Conservation (phyloP, 1,139 yeast species). For the Zygosaccharomyces sapae region DNA sequence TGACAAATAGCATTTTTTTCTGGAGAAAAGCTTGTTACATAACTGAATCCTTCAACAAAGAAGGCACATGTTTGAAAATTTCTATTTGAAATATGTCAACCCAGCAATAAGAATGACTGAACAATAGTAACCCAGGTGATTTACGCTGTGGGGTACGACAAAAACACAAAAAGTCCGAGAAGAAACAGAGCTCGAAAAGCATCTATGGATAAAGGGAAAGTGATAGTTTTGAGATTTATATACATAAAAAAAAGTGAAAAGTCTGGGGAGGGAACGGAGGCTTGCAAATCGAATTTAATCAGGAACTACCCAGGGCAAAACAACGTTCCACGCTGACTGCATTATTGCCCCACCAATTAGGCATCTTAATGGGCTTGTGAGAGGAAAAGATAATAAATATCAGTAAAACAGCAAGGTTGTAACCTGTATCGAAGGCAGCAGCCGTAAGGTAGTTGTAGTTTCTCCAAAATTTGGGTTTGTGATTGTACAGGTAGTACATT, state of each 20-base stretch:
- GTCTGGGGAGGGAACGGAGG: not conserved
- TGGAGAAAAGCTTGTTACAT: not conserved
- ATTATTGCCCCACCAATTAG: slow-evolving; percentile 51
- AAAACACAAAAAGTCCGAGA: not conserved
- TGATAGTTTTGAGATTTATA: not conserved
- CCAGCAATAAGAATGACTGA: not conserved
- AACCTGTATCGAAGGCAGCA: slow-evolving; percentile 50
- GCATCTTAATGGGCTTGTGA: slow-evolving; percentile 38
- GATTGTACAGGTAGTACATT: slow-evolving; percentile 44
- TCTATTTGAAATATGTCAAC: not conserved
- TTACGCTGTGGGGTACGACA: not conserved
- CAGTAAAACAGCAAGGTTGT: slow-evolving; percentile 41
- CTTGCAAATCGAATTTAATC: not conserved
- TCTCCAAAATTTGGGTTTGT: slow-evolving; percentile 41
- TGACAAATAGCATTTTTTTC: not conserved
- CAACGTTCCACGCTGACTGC: slow-evolving; percentile 43
- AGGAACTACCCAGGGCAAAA: slow-evolving; percentile 29
- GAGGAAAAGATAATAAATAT: slow-evolving; percentile 41
- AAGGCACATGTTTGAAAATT: not conserved
- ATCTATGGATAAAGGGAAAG: not conserved
- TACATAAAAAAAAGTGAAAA: not conserved
- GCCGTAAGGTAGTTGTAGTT: slow-evolving; percentile 46
- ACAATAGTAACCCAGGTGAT: not conserved
- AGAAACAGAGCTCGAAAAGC: not conserved
- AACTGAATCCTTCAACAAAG: not conserved